Percentiles rank a stretch among this genome's conserved stretches.
Evolutionary conservation across 805 yeast genomes (phyloP).

Genomic region (Zygosaccharomyces bisporus): DNA sequence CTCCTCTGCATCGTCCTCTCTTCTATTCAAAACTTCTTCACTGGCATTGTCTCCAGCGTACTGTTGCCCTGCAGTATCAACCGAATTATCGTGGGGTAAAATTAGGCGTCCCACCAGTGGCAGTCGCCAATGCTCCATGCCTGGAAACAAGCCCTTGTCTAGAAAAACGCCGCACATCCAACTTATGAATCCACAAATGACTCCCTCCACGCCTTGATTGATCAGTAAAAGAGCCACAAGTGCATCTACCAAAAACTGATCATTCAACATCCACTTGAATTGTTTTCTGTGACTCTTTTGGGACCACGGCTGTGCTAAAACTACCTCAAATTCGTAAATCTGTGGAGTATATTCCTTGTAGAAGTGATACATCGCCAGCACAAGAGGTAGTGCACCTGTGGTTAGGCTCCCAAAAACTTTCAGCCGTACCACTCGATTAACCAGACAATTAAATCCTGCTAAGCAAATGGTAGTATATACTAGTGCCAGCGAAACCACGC

Average conservation of each 20-base stretch:
- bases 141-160: conserved; percentile 44
- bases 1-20: conserved; percentile 20
- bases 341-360: conserved; percentile 42
- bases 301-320: conserved; percentile 32
- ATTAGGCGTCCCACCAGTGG: conserved; percentile 29
- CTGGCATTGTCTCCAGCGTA: conserved; percentile 24
- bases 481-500: conserved; percentile 43
- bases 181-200: conserved; percentile 40
- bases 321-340: conserved; percentile 39
- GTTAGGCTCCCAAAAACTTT: conserved; percentile 41
- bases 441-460: conserved; percentile 34
- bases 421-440: conserved; percentile 34
- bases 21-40: conserved; percentile 28
- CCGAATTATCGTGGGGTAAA: conserved; percentile 11
- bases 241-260: conserved; percentile 35
- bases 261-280: conserved; percentile 31
- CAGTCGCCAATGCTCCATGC: conserved; percentile 35
- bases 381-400: conserved; percentile 43
- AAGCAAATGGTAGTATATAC: conserved; percentile 46
- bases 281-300: conserved; percentile 15
- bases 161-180: conserved; percentile 44
- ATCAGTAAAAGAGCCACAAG: conserved; percentile 38
- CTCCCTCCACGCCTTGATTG: conserved; percentile 43
- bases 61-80: conserved; percentile 12
- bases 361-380: conserved; percentile 40